Evolutionary conservation across 2,329 filamentous ascomycete genomes (phyloP).

Genomic region (Blastomyces emzantsi): DNA sequence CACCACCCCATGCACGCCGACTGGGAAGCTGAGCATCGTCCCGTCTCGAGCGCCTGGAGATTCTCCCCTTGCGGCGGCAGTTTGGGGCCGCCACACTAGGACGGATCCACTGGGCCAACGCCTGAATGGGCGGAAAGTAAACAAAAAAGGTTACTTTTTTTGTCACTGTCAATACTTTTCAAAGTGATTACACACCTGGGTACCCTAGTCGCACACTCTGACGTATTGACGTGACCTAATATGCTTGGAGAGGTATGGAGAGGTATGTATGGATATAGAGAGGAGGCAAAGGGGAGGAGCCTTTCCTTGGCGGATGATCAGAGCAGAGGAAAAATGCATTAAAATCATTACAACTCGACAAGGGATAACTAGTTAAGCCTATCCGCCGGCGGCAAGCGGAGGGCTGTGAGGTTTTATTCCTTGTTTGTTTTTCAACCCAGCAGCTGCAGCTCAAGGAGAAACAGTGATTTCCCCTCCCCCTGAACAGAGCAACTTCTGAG

Average conservation of each 20-base stretch:
- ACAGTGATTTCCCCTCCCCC: no score
- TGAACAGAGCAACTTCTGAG: no score
- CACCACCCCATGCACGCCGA: background rate
- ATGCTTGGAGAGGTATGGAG: background rate
- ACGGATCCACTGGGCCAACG: background rate
- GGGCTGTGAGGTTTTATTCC: background rate
- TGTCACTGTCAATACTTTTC: no score
- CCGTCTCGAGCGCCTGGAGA: background rate
- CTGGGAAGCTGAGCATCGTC: background rate
- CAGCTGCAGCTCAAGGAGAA: no score
- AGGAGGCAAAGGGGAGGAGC: background rate
- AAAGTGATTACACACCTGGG: no score
- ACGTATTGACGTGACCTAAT: no score
- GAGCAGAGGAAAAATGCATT: no score
- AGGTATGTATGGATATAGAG: no score
- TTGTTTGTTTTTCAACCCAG: background rate
- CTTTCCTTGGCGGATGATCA: background rate
- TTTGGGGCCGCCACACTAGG: background rate
- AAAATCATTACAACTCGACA: background rate
- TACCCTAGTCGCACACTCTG: no score
- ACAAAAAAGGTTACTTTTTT: no score
- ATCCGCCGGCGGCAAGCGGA: background rate
- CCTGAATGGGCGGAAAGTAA: background rate
- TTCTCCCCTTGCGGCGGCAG: background rate
- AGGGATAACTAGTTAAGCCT: background rate